These are phyloP conservation scores for Vanrija sp. DNA, from an alignment of 1,284 basidiomycete species.

Conservation along the genomic window DNA sequence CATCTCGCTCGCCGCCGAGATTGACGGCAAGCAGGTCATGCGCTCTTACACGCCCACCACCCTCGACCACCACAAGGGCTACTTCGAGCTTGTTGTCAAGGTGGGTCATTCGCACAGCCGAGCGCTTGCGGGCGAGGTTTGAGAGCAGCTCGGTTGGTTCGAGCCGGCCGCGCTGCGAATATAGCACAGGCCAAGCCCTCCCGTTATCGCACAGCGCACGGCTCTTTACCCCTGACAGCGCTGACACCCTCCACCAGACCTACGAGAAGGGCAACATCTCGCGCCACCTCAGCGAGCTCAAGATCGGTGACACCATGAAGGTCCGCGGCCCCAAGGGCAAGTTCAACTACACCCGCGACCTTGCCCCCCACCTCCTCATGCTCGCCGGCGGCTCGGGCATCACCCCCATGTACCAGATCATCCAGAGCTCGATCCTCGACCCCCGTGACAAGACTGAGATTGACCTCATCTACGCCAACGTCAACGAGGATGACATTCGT, in stretches of 20 bases:
- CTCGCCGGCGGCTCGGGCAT: conserved; percentile 92
- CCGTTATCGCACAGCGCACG: too few species aligned
- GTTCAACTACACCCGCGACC: conserved; percentile 70
- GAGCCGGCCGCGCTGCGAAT: neutral
- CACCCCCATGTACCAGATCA: conserved; percentile 97
- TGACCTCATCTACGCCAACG: conserved; percentile 92
- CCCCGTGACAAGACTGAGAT: conserved; percentile 75
- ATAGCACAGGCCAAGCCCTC: neutral
- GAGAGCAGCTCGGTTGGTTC: neutral
- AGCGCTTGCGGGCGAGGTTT: neutral
- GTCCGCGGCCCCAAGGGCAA: conserved; percentile 95
- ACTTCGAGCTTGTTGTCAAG: conserved; percentile 97
- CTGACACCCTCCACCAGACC: conserved; percentile 55
- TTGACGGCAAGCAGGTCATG: conserved; percentile 83
- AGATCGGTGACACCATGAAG: conserved; percentile 76
- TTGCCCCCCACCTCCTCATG: conserved; percentile 81
- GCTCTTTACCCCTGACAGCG: neutral
- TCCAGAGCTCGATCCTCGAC: conserved; percentile 78
- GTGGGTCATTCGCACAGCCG: conserved; percentile 49
- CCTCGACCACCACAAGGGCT: conserved; percentile 83
- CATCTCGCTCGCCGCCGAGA: conserved; percentile 84
- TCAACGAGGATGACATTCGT: conserved; percentile 76
- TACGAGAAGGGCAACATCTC: conserved; percentile 98
- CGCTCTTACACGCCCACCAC: conserved; percentile 94
- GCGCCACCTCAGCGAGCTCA: conserved; percentile 70